These are phyloP conservation scores for Pseudopithomyces chartarum DNA, from an alignment of 2,329 filamentous ascomycete species.

Conservation along the genomic window DNA sequence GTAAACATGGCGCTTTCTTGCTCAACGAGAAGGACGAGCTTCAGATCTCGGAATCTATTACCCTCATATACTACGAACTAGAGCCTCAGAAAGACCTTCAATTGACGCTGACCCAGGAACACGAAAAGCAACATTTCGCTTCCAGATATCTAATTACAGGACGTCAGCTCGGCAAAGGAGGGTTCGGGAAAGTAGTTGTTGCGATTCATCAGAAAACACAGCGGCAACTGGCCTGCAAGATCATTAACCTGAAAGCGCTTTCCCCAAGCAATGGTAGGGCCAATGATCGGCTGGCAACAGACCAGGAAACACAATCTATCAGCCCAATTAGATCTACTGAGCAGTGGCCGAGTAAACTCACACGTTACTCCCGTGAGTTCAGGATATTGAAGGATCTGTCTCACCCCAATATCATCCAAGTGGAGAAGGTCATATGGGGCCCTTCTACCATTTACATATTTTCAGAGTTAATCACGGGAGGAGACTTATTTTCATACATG, in stretches of 20 bases:
- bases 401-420: slow-evolving; percentile 50
- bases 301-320: slow-evolving; percentile 2
- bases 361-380: slow-evolving; percentile 28
- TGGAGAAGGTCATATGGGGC: slow-evolving; percentile 62
- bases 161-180: slow-evolving; percentile 60
- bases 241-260: slow-evolving; percentile 57
- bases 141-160: slow-evolving; percentile 56
- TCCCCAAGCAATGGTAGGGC: slow-evolving; percentile 15
- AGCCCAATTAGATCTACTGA: slow-evolving; percentile 8
- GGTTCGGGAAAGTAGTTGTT: slow-evolving; percentile 60
- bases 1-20: slow-evolving; percentile 44
- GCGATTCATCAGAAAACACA: slow-evolving; percentile 58
- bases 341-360: slow-evolving; percentile 29
- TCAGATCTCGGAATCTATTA: slow-evolving; percentile 34
- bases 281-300: slow-evolving; percentile 11
- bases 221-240: slow-evolving; percentile 71
- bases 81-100: slow-evolving; percentile 9
- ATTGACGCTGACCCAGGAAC: slow-evolving; percentile 33
- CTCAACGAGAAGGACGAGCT: slow-evolving; percentile 52
- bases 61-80: slow-evolving; percentile 30
- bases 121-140: slow-evolving; percentile 51
- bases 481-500: slow-evolving; percentile 65
- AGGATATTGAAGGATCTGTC: neutral
- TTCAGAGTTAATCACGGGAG: slow-evolving; percentile 63
- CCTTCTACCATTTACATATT: slow-evolving; percentile 63